phyloP scores from a whole-genome alignment of 2,329 filamentous ascomycete genomes.

The Claviceps africana region DNA sequence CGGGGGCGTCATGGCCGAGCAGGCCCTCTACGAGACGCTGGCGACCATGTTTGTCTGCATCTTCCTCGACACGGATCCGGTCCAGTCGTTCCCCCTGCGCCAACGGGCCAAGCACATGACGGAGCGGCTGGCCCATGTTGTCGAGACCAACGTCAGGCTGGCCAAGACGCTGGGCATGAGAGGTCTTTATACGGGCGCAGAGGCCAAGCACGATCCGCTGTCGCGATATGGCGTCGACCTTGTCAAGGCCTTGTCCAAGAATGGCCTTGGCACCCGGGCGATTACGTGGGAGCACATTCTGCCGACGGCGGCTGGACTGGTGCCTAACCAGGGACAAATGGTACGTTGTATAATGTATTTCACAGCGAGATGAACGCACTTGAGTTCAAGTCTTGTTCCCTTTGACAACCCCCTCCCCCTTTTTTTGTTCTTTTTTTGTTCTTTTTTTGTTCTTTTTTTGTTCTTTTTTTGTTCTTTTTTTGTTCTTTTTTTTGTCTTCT shows the following conservation, averaged over 20 bases:
- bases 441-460: not conserved
- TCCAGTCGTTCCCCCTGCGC: constrained; percentile 50
- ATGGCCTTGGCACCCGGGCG: constrained; percentile 47
- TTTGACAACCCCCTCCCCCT: too few relatives aligned
- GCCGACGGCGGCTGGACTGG: constrained; percentile 51
- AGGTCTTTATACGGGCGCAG: constrained; percentile 37
- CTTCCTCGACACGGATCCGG: constrained; percentile 52
- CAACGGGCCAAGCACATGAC: constrained; percentile 43
- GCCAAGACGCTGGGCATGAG: constrained; percentile 24
- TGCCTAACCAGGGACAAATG: constrained; percentile 57
- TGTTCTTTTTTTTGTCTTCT: not conserved
- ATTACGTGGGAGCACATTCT: constrained; percentile 59
- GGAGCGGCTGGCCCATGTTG: constrained; percentile 42
- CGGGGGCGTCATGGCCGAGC: constrained; percentile 40
- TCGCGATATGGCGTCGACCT: constrained; percentile 50
- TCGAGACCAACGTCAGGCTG: constrained; percentile 53
- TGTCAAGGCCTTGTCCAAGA: constrained; percentile 49
- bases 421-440: too few relatives aligned
- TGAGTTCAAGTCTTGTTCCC: too few relatives aligned
- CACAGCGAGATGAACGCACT: too few relatives aligned
- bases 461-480: not conserved
- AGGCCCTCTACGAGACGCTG: constrained; percentile 47
- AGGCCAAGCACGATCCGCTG: constrained; percentile 38
- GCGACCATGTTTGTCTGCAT: constrained; percentile 51
- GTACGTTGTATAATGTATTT: constrained; percentile 23